Evolutionary conservation across 2,329 filamentous ascomycete genomes (phyloP).

Genomic region (Aspergillus calidoustus): DNA sequence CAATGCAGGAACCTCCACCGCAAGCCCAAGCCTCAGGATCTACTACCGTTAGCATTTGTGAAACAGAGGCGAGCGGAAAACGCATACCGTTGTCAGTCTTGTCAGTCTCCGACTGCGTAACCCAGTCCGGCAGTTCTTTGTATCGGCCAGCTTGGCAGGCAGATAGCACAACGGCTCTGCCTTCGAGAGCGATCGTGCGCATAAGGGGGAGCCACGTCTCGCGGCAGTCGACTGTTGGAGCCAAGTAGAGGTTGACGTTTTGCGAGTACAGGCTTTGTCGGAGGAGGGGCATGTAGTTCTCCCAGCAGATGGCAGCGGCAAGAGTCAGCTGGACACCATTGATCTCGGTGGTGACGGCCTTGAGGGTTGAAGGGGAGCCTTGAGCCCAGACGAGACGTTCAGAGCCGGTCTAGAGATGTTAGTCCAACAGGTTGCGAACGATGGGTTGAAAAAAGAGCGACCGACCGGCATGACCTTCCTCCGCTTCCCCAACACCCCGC

Average conservation of each 20-base stretch:
- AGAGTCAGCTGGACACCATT: constrained; percentile 79
- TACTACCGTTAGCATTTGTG: not conserved
- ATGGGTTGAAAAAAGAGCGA: constrained; percentile 22
- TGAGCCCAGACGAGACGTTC: constrained; percentile 90
- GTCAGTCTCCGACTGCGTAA: constrained; percentile 40
- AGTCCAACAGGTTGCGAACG: not conserved
- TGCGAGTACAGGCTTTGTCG: constrained; percentile 84
- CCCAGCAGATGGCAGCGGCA: constrained; percentile 91
- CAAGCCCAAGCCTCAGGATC: constrained; percentile 57
- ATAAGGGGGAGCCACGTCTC: constrained; percentile 84
- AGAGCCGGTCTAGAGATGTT: constrained; percentile 64
- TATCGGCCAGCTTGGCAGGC: constrained; percentile 79
- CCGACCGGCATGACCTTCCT: constrained; percentile 87
- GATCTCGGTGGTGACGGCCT: constrained; percentile 78
- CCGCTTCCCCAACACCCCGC: constrained; percentile 79
- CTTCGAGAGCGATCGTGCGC: constrained; percentile 79
- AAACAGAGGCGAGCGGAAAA: not conserved
- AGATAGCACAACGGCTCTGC: constrained; percentile 81
- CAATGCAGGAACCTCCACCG: constrained; percentile 80
- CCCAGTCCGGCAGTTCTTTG: constrained; percentile 63
- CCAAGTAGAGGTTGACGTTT: constrained; percentile 89
- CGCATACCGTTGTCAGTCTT: constrained; percentile 11
- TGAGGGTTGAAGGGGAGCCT: constrained; percentile 76
- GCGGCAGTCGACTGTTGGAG: constrained; percentile 83
- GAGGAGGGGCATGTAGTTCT: constrained; percentile 92